These are phyloP conservation scores for Noccaea caerulescens DNA, from an alignment of 345 rosid genomes.

Conservation along the genomic window DNA sequence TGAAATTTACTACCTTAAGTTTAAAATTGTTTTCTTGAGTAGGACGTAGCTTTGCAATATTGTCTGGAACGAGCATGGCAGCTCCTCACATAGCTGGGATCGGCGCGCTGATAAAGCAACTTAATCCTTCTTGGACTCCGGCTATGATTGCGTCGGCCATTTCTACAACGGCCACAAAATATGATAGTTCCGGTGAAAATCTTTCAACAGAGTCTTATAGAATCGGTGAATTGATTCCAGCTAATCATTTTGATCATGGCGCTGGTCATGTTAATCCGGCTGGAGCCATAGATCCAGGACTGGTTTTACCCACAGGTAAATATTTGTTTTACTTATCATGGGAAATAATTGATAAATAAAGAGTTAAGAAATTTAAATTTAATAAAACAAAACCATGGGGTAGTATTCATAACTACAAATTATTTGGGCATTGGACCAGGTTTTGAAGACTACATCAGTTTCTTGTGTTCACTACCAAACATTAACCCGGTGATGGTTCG, in stretches of 20 bases:
- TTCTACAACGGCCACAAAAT: conserved; percentile 67
- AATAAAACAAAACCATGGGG: neutral
- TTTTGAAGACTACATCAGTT: conserved; percentile 66
- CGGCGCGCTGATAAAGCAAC: conserved; percentile 73
- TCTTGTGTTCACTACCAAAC: conserved; percentile 72
- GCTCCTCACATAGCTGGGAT: conserved; percentile 79
- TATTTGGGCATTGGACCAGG: conserved; percentile 41
- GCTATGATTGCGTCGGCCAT: conserved; percentile 84
- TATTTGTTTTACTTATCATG: neutral
- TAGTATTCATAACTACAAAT: neutral
- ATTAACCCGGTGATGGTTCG: conserved; percentile 43
- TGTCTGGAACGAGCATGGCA: conserved; percentile 95
- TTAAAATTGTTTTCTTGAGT: neutral
- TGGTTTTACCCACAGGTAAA: conserved; percentile 66
- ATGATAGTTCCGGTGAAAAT: conserved; percentile 55
- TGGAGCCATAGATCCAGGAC: conserved; percentile 78
- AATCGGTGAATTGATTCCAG: conserved; percentile 41
- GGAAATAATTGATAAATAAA: neutral
- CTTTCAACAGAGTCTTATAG: conserved; percentile 60
- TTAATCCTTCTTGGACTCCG: conserved; percentile 74
- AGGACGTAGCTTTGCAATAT: conserved; percentile 71
- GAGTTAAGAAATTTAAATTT: neutral
- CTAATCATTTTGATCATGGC: conserved; percentile 71
- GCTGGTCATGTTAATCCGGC: conserved; percentile 75
- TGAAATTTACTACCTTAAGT: neutral